These are phyloP conservation scores for Leptosphaerulina australis DNA, from an alignment of 2,329 filamentous ascomycete genomes.

Conservation along the genomic window DNA sequence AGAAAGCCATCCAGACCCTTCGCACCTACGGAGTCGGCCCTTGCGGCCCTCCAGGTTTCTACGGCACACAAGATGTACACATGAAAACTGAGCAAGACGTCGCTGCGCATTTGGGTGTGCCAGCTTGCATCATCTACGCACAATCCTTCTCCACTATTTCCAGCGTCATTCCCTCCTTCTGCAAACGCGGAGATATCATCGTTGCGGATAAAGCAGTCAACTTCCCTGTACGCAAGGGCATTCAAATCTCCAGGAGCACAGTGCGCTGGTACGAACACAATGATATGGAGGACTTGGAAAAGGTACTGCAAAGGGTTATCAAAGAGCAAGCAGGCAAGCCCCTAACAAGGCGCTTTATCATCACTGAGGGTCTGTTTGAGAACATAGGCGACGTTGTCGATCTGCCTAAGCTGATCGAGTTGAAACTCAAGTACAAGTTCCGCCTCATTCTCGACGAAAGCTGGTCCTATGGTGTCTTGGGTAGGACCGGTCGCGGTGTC, in stretches of 20 bases:
- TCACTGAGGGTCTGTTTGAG: constrained; percentile 94
- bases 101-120: constrained; percentile 83
- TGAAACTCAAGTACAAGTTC: constrained; percentile 97
- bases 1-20: constrained; percentile 91
- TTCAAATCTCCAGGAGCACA: constrained; percentile 89
- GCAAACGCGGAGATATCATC: constrained; percentile 95
- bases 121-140: constrained; percentile 91
- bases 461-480: constrained; percentile 94
- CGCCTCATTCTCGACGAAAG: constrained; percentile 96
- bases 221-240: constrained; percentile 89
- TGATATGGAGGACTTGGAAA: constrained; percentile 91
- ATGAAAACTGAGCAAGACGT: constrained; percentile 97
- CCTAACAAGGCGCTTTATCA: constrained; percentile 89
- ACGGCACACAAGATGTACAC: constrained; percentile 97
- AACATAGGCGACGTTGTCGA: constrained; percentile 83
- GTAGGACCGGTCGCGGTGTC: constrained; percentile 85
- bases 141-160: constrained; percentile 96
- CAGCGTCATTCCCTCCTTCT: constrained; percentile 96
- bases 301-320: constrained; percentile 80
- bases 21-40: constrained; percentile 96
- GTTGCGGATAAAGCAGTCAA: constrained; percentile 93
- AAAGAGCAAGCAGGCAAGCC: constrained; percentile 89
- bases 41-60: constrained; percentile 96
- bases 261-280: constrained; percentile 96
- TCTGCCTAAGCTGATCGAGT: constrained; percentile 84